Conservation (phyloP, 163 green algal genomes). For the Scenedesmus sp. region DNA sequence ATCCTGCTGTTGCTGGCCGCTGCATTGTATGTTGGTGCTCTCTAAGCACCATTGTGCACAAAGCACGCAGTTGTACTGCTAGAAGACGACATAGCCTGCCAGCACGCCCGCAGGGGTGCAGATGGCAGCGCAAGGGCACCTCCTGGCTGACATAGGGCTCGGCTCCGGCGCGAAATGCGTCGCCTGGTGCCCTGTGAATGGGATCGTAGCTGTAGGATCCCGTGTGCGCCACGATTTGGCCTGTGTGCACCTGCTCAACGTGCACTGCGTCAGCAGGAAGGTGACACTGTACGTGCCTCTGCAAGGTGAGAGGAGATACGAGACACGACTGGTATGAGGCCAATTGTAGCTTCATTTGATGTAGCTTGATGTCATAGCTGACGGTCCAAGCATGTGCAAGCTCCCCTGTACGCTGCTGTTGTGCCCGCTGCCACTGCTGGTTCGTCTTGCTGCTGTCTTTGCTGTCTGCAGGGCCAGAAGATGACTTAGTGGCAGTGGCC, state of each 20-base stretch:
- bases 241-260: slow-evolving; percentile 32
- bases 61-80: background rate
- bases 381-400: background rate
- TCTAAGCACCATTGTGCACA: background rate
- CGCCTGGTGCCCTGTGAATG: slow-evolving; percentile 45
- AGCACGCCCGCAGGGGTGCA: background rate
- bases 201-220: slow-evolving; percentile 22
- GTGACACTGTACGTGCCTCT: slow-evolving; percentile 41
- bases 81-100: background rate
- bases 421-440: background rate
- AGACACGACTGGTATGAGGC: background rate
- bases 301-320: slow-evolving; percentile 4
- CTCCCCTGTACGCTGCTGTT: background rate
- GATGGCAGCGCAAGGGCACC: background rate
- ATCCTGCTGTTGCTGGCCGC: too few species aligned
- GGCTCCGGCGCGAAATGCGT: background rate
- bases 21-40: too few species aligned
- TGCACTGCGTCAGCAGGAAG: slow-evolving; percentile 30
- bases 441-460: too few species aligned
- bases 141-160: slow-evolving; percentile 23
- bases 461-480: slow-evolving; percentile 10
- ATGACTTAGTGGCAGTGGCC: slow-evolving; percentile 14
- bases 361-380: background rate
- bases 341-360: too few species aligned
- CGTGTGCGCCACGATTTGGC: background rate